Conservation (phyloP, 2,329 filamentous ascomycete genomes). For the Metarhizium brunneum region DNA sequence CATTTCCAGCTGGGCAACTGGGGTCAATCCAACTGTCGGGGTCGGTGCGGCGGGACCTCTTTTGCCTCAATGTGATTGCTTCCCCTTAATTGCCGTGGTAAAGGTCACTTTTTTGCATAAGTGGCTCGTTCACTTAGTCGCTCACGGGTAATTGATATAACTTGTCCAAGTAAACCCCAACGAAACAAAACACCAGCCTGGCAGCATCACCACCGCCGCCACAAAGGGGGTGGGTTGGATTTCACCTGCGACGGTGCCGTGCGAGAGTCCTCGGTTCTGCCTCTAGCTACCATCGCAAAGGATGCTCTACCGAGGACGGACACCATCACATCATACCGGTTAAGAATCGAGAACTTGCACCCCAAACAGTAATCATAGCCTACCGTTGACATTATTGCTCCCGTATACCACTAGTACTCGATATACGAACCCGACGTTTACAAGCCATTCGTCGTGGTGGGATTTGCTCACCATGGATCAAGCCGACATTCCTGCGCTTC, state of each 20-base stretch:
- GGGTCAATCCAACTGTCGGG: background rate
- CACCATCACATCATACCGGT: background rate
- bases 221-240: background rate
- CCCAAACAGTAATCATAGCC: background rate
- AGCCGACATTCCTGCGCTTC: constrained; percentile 55
- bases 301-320: background rate
- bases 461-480: constrained; percentile 44
- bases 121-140: background rate
- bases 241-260: background rate
- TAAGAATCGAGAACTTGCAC: background rate
- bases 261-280: background rate
- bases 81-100: background rate
- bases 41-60: constrained; percentile 2
- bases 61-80: background rate
- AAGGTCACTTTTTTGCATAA: background rate
- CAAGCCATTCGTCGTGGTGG: background rate
- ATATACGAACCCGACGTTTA: background rate
- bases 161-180: too few relatives aligned
- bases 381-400: background rate
- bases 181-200: background rate
- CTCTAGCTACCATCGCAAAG: background rate
- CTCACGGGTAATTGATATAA: too few relatives aligned
- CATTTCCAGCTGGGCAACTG: background rate
- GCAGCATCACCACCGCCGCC: background rate
- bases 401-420: background rate